A percentile compares a stretch with the other conserved stretches of the same genome.
These are phyloP conservation scores for Sugiyamaella japonica DNA, from an alignment of 1,139 yeast genomes.

Conservation along the genomic window DNA sequence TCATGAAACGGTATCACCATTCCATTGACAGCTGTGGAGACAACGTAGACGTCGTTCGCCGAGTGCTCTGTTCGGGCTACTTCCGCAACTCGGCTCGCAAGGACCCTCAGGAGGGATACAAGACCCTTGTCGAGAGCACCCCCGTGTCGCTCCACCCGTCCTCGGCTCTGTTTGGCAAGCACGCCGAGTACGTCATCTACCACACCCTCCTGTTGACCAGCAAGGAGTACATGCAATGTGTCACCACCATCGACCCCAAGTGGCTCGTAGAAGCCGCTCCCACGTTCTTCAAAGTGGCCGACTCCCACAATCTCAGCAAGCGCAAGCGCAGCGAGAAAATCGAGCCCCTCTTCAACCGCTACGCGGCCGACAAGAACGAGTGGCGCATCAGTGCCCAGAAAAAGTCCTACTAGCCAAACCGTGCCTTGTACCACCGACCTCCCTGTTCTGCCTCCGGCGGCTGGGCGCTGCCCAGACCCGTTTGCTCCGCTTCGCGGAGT, in stretches of 20 bases:
- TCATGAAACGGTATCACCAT: slow-evolving; percentile 58
- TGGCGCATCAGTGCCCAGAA: slow-evolving; percentile 53
- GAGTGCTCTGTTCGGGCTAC: slow-evolving; percentile 81
- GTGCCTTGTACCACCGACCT: neutral
- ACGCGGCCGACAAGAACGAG: slow-evolving; percentile 52
- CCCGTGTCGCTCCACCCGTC: slow-evolving; percentile 89
- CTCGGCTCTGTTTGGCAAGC: slow-evolving; percentile 71
- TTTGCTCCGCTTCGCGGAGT: no score
- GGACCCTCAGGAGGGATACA: slow-evolving; percentile 74
- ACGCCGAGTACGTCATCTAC: slow-evolving; percentile 77
- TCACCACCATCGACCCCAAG: slow-evolving; percentile 73
- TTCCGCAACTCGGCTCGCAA: slow-evolving; percentile 82
- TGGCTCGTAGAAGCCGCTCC: slow-evolving; percentile 92
- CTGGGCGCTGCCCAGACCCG: neutral
- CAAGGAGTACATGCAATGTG: slow-evolving; percentile 90
- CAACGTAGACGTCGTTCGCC: slow-evolving; percentile 57
- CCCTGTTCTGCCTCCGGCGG: neutral
- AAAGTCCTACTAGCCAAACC: slow-evolving; percentile 19
- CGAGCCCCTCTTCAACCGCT: slow-evolving; percentile 62
- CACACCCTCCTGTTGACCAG: slow-evolving; percentile 81
- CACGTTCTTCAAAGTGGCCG: slow-evolving; percentile 69
- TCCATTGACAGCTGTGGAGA: slow-evolving; percentile 58
- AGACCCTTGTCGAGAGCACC: slow-evolving; percentile 73
- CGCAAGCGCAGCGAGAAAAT: slow-evolving; percentile 53
- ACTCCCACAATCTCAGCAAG: slow-evolving; percentile 43